phyloP scores from a whole-genome alignment of 306 rosid genomes.

The Prunus salicina region DNA sequence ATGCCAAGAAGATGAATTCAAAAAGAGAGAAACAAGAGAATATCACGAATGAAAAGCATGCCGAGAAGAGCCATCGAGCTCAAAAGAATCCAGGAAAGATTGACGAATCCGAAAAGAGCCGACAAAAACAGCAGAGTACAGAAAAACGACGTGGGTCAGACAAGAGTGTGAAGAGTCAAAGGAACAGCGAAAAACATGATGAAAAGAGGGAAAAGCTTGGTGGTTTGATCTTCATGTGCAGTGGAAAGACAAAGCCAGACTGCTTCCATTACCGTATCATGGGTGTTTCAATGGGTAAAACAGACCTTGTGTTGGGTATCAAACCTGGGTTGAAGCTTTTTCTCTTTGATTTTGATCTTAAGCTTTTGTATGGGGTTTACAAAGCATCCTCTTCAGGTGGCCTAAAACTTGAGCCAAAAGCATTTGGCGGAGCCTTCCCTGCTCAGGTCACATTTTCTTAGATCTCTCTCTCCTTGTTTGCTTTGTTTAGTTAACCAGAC shows the following conservation, averaged over 20 bases:
- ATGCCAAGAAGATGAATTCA: constrained; percentile 21
- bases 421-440: constrained; percentile 88
- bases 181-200: constrained; percentile 25
- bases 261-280: constrained; percentile 72
- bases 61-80: constrained; percentile 28
- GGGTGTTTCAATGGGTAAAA: constrained; percentile 74
- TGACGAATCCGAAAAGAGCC: constrained; percentile 24
- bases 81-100: constrained; percentile 25
- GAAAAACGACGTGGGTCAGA: constrained; percentile 30
- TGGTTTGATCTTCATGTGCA: constrained; percentile 96
- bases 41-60: constrained; percentile 19
- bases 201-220: constrained; percentile 58
- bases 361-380: constrained; percentile 78
- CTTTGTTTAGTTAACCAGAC: constrained; percentile 5
- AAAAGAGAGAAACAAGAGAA: constrained; percentile 31
- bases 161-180: constrained; percentile 27
- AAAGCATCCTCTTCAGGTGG: constrained; percentile 81
- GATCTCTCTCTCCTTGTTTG: constrained; percentile 7
- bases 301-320: constrained; percentile 54
- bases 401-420: constrained; percentile 81
- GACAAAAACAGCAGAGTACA: constrained; percentile 24
- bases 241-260: constrained; percentile 84
- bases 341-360: constrained; percentile 90
- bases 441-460: constrained; percentile 62
- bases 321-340: constrained; percentile 79